phyloP scores from a whole-genome alignment of 2,329 filamentous ascomycete genomes.

The Monilinia fructigena region DNA sequence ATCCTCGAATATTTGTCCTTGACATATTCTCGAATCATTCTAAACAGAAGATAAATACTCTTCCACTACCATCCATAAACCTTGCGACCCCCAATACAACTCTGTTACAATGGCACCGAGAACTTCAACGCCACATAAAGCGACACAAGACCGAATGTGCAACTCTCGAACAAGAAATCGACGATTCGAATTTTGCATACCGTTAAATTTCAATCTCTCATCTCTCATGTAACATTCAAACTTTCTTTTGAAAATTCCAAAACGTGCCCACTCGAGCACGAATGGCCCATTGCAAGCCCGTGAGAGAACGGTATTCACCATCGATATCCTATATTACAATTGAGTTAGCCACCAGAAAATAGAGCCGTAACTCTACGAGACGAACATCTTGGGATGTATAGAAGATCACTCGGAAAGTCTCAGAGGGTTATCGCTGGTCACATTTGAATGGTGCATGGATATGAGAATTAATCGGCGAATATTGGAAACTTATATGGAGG shows the following conservation, averaged over 20 bases:
- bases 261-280: conserved; percentile 1
- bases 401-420: neutral
- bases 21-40: neutral
- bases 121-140: neutral
- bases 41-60: neutral
- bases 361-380: neutral
- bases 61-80: neutral
- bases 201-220: neutral
- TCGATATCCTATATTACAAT: neutral
- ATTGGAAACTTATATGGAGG: neutral
- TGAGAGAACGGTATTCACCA: neutral
- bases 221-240: neutral
- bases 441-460: neutral
- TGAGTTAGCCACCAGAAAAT: neutral
- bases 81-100: neutral
- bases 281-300: neutral
- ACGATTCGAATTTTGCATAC: neutral
- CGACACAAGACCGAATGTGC: neutral
- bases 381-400: neutral
- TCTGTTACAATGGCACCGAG: too few relatives aligned
- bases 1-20: neutral
- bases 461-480: neutral
- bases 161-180: neutral
- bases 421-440: neutral
- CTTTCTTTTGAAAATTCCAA: neutral